Base-by-base conservation (phyloP, 1,284 basidiomycete genomes). In the Sphaerobolus stellatus region DNA sequence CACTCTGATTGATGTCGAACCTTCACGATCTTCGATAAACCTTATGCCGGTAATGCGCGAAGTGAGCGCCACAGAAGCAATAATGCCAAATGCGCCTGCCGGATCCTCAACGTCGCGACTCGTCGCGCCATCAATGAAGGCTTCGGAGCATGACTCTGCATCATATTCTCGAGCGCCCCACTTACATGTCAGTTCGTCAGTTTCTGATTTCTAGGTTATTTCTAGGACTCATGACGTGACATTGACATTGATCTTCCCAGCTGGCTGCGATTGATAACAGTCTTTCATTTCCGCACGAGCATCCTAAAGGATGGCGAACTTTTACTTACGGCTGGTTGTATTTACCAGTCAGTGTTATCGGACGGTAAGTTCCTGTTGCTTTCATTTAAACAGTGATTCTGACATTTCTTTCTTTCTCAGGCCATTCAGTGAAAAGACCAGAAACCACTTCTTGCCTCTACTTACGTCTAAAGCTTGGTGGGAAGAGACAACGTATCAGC, bases 201-300 rank as follows among this genome's bases (percentile, higher is more conserved):
- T n/a, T 7, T 8, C 3, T 5, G 16, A 36, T 20, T 27, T 16
- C 11, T 18, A 3, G 38, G 16, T 5, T 40, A 13, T 50, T 22
- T 8, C 34, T 50, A 14, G 38, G 6, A 6, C 29, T 52, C 29
- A 31, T 27, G 13, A 11, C 18, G 11, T 36, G 11, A 11, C 18
- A 11, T 36, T 36, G 33, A 36, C 33, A 11, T 18, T 11, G 33
- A 36, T 28, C 24, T 14, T 2, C 16, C 25, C 33, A 92, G 64
- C 88, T 93, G 46, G 90, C 90, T 52, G 94, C 94, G 9, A 96
- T 96, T 58, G 94, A 96, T 66, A 96, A 96, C 67, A 94, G 90
- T 1, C 80, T 97, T 25, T 92, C 91, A 1, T 97, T 95, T 66
- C 94, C 90, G 38, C 89, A 91, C 59, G 87, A 91, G 64, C 89